Conservation (phyloP, 768 basidiomycete genomes). For the Pleurotus ostreatus region DNA sequence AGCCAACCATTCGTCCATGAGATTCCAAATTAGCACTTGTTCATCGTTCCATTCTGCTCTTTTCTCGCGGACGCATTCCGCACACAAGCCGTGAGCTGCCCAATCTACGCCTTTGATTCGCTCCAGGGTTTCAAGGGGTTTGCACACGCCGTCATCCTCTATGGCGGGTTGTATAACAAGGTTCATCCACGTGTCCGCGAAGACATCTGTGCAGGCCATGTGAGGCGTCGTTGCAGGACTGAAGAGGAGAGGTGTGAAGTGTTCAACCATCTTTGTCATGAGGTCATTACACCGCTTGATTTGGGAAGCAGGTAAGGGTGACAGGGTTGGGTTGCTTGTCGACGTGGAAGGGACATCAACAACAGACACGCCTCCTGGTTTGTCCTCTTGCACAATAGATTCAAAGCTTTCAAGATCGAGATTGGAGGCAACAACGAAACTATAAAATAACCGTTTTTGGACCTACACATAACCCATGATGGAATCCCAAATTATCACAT, state of each 20-base stretch:
- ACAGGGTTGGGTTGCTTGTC: not conserved
- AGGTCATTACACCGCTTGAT: constrained; percentile 41
- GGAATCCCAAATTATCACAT: not conserved
- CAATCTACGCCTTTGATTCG: constrained; percentile 56
- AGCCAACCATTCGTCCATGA: constrained; percentile 56
- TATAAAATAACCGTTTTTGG: constrained; percentile 62
- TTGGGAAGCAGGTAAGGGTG: constrained; percentile 14
- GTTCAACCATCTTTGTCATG: constrained; percentile 51
- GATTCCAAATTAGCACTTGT: constrained; percentile 54
- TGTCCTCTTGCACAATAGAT: constrained; percentile 6
- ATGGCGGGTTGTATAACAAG: constrained; percentile 68
- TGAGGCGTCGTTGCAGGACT: constrained; percentile 66
- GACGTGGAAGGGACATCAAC: not conserved
- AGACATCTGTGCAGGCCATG: constrained; percentile 68
- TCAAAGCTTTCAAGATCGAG: constrained; percentile 39
- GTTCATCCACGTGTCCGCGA: constrained; percentile 71
- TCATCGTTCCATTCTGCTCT: constrained; percentile 62
- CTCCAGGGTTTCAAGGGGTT: constrained; percentile 69
- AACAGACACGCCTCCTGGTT: not conserved
- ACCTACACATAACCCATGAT: constrained; percentile 30
- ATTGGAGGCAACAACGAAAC: constrained; percentile 53
- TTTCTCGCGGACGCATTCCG: constrained; percentile 54
- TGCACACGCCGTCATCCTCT: constrained; percentile 57
- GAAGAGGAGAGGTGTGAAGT: constrained; percentile 72
- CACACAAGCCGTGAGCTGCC: constrained; percentile 54